Percentiles rank a stretch among this genome's conserved stretches.
Evolutionary conservation across 345 rosid genomes (phyloP).

Genomic region (Sisymbrium altissimum): DNA sequence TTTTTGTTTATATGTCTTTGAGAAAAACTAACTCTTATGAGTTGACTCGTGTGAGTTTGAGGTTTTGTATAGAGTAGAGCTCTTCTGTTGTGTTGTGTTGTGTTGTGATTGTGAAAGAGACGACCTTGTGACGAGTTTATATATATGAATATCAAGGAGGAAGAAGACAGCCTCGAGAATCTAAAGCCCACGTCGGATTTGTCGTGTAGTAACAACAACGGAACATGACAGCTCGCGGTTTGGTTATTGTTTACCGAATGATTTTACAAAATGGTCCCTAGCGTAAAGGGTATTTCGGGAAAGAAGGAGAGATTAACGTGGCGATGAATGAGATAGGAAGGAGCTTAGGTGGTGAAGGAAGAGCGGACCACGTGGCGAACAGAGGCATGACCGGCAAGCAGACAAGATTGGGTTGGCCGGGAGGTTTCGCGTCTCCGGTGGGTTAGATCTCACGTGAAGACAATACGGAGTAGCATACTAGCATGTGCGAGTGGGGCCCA

Average conservation of each 20-base stretch:
- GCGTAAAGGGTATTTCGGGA: background rate
- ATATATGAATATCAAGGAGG: conserved; percentile 1
- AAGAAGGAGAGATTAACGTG: conserved; percentile 22
- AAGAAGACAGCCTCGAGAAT: conserved; percentile 28
- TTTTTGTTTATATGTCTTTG: conserved; percentile 5
- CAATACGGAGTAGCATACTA: background rate
- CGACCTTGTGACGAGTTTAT: conserved; percentile 17
- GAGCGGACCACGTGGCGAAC: conserved; percentile 32
- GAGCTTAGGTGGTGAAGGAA: conserved; percentile 24
- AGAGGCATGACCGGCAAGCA: conserved; percentile 18
- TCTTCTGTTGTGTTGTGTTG: background rate
- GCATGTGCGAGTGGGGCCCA: background rate
- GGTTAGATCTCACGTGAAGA: conserved; percentile 23
- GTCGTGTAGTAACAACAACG: conserved; percentile 27
- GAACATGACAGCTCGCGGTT: conserved; percentile 33
- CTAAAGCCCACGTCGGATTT: conserved; percentile 28
- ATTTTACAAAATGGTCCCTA: background rate
- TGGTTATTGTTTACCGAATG: background rate
- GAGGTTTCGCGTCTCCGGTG: conserved; percentile 26
- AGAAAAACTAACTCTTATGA: background rate
- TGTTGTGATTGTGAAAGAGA: conserved; percentile 18
- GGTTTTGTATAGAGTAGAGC: background rate
- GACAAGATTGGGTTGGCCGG: conserved; percentile 34
- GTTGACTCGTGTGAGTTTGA: conserved; percentile 3
- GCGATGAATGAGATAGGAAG: conserved; percentile 29